Evolutionary conservation across 331 rosid genomes (phyloP).

Genomic region (Malus hybrid): DNA sequence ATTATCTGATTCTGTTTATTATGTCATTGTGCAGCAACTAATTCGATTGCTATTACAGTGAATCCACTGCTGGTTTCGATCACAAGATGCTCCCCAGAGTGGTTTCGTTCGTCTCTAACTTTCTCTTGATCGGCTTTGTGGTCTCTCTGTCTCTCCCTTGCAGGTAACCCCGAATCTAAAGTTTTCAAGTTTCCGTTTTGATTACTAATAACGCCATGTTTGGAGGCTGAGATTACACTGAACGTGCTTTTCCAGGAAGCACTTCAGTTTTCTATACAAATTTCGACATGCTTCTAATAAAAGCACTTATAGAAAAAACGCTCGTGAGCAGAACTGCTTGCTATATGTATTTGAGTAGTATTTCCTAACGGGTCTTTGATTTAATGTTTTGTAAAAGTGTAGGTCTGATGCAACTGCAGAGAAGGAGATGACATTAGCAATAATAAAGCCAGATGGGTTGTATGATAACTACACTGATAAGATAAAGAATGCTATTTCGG

Average conservation of each 20-base stretch:
- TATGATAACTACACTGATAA: slow-evolving; percentile 48
- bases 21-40: too few relatives aligned
- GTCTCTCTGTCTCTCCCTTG: slow-evolving; percentile 17
- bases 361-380: background rate
- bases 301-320: too few relatives aligned
- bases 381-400: slow-evolving; percentile 6
- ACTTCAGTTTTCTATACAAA: too few relatives aligned
- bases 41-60: background rate
- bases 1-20: background rate
- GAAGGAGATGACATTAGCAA: slow-evolving; percentile 57
- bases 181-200: slow-evolving; percentile 6
- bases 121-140: slow-evolving; percentile 23
- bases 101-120: slow-evolving; percentile 16
- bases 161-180: slow-evolving; percentile 32
- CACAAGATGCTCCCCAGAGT: slow-evolving; percentile 27
- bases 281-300: too few relatives aligned
- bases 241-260: too few relatives aligned
- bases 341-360: background rate
- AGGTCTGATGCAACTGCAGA: slow-evolving; percentile 39
- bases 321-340: too few relatives aligned
- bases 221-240: background rate
- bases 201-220: background rate
- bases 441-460: slow-evolving; percentile 82
- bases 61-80: background rate
- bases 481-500: slow-evolving; percentile 46